Conservation (phyloP, 305 asterid genomes). For the Solanum hybrid region DNA sequence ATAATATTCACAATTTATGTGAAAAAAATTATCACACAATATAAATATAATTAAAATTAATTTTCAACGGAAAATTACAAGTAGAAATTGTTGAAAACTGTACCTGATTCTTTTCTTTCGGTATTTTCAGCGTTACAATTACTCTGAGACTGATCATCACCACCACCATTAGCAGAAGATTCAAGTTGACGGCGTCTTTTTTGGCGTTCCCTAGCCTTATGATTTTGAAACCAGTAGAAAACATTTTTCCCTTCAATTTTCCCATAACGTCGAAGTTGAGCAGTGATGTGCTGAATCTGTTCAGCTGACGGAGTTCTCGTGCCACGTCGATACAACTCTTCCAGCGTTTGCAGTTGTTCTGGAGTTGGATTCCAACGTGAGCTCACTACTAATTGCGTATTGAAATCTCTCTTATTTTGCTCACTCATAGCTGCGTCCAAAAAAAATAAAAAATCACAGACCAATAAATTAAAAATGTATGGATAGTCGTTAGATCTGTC, state of each 20-base stretch:
- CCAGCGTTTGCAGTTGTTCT: slow-evolving; percentile 82
- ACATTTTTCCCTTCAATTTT: slow-evolving; percentile 97
- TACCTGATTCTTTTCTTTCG: slow-evolving; percentile 53
- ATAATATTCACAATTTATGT: neutral
- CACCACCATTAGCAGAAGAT: slow-evolving; percentile 30
- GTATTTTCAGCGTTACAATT: slow-evolving; percentile 3
- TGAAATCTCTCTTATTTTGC: slow-evolving; percentile 51
- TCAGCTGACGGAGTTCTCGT: slow-evolving; percentile 86
- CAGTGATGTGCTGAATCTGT: slow-evolving; percentile 84
- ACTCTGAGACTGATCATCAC: slow-evolving; percentile 11
- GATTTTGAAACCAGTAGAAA: slow-evolving; percentile 96
- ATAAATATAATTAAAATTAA: neutral
- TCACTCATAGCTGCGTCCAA: slow-evolving; percentile 40
- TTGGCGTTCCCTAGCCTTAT: slow-evolving; percentile 92
- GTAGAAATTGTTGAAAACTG: neutral
- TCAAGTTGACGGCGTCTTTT: slow-evolving; percentile 80
- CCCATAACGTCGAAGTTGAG: slow-evolving; percentile 72
- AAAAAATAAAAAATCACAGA: neutral
- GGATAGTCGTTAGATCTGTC: neutral
- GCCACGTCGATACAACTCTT: slow-evolving; percentile 72
- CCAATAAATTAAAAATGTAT: neutral
- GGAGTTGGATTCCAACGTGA: slow-evolving; percentile 97
- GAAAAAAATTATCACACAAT: neutral
- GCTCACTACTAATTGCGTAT: slow-evolving; percentile 68
- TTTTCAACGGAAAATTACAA: neutral